These are phyloP conservation scores for Lachancea sp. DNA, from an alignment of 805 yeast genomes.

Conservation along the genomic window DNA sequence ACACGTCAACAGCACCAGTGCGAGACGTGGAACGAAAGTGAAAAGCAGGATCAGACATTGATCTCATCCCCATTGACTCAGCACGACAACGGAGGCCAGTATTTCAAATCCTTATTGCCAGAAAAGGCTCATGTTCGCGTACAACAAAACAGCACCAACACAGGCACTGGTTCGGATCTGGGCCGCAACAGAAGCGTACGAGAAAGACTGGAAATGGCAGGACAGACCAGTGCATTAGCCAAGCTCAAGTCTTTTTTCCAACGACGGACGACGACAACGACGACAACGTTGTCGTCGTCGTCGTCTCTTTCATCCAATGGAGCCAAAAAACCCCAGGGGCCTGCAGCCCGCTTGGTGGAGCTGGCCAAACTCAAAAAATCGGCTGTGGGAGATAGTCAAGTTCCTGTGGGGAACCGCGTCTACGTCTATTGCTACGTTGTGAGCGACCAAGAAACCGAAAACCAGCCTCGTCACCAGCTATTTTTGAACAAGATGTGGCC, in stretches of 20 bases:
- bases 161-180: too few relatives aligned
- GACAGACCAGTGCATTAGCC: constrained; percentile 20
- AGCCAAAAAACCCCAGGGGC: background rate
- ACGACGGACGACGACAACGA: too few relatives aligned
- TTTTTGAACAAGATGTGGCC: constrained; percentile 31
- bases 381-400: constrained; percentile 25
- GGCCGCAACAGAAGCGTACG: background rate
- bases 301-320: too few relatives aligned
- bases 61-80: background rate
- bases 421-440: constrained; percentile 23
- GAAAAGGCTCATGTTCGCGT: constrained; percentile 25
- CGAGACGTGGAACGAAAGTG: constrained; percentile 10
- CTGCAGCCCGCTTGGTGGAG: constrained; percentile 16
- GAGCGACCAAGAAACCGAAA: constrained; percentile 8
- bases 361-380: constrained; percentile 17
- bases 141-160: constrained; percentile 1
- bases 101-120: constrained; percentile 27
- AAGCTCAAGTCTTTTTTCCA: constrained; percentile 23
- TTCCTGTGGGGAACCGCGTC: constrained; percentile 24
- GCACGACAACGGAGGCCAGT: constrained; percentile 14
- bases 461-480: constrained; percentile 10
- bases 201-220: constrained; percentile 1
- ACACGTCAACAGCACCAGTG: constrained; percentile 26
- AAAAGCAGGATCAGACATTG: background rate
- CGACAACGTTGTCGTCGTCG: too few relatives aligned